Evolutionary conservation across 495 filamentous ascomycete genomes (phyloP).

Genomic region (Aspergillus heteromorphus): DNA sequence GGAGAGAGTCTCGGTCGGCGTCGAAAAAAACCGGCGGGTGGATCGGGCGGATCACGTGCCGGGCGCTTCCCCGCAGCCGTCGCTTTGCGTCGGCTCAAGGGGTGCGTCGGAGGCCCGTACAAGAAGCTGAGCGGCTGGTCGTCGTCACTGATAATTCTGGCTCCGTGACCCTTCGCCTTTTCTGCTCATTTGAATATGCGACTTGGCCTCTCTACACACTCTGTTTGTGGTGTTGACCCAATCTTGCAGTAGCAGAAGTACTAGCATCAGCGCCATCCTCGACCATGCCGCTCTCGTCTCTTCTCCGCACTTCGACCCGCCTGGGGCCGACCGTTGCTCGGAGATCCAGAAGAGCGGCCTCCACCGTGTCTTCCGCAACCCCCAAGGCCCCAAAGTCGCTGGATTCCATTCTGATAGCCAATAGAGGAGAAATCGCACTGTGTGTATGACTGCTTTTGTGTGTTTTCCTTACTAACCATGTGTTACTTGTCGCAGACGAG

Average conservation of each 20-base stretch:
- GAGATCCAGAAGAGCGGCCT: constrained; percentile 31
- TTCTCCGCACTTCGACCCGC: constrained; percentile 45
- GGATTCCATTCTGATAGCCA: constrained; percentile 88
- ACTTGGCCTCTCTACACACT: not conserved
- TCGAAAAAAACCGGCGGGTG: constrained; percentile 7
- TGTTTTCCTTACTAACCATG: constrained; percentile 6
- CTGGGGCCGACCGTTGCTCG: constrained; percentile 31
- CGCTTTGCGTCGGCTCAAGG: constrained; percentile 42
- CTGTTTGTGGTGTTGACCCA: constrained; percentile 7
- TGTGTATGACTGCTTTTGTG: constrained; percentile 26
- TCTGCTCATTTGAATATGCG: constrained; percentile 26
- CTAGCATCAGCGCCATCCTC: too few species aligned
- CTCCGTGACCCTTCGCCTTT: constrained; percentile 4
- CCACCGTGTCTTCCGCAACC: constrained; percentile 23
- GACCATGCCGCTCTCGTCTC: constrained; percentile 39
- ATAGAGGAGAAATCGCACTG: constrained; percentile 94
- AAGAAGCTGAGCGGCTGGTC: constrained; percentile 6
- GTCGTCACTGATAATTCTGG: not conserved
- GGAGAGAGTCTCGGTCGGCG: too few species aligned
- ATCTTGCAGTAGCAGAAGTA: constrained; percentile 6
- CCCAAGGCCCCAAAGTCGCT: constrained; percentile 44
- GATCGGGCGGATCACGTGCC: constrained; percentile 20
- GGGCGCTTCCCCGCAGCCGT: constrained; percentile 36
- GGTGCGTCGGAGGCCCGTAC: constrained; percentile 1
- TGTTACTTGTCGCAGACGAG: constrained; percentile 49